Evolutionary conservation across 192 early-diverging fungal genomes (phyloP).

Genomic region (Lobosporangium transversale): DNA sequence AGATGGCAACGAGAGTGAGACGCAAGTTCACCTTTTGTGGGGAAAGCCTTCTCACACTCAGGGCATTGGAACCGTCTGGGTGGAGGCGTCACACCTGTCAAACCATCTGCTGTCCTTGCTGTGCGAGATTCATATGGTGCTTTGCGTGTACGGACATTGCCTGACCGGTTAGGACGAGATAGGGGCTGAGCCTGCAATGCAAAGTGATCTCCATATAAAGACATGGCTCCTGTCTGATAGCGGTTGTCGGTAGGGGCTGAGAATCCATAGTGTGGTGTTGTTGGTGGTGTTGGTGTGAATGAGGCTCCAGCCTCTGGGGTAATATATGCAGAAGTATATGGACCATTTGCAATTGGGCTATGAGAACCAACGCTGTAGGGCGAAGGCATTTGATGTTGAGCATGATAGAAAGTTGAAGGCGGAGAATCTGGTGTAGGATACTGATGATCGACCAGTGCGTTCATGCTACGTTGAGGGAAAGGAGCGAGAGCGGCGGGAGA

Average conservation of each 20-base stretch:
- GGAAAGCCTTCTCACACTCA: conserved; percentile 52
- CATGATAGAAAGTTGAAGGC: conserved; percentile 43
- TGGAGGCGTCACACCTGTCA: conserved; percentile 9
- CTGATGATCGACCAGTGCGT: conserved; percentile 30
- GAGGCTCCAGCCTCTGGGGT: conserved; percentile 26
- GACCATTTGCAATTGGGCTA: conserved; percentile 34
- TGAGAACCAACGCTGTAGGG: conserved; percentile 51
- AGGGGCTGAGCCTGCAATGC: conserved; percentile 18
- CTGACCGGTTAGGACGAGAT: conserved; percentile 18
- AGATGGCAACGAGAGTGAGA: conserved; percentile 50
- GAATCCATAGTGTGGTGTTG: conserved; percentile 46
- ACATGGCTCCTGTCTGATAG: conserved; percentile 24
- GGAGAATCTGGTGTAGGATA: conserved; percentile 32
- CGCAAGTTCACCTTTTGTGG: conserved; percentile 47
- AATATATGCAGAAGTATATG: conserved; percentile 32
- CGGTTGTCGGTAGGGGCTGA: conserved; percentile 27
- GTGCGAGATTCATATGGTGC: conserved; percentile 26
- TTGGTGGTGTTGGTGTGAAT: conserved; percentile 42
- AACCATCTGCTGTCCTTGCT: neutral
- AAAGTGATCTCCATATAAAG: conserved; percentile 44
- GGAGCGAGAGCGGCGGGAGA: conserved; percentile 33
- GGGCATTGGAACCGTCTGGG: conserved; percentile 46
- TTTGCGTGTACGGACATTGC: conserved; percentile 38
- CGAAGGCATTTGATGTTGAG: conserved; percentile 35
- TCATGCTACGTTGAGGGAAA: conserved; percentile 38